Base-by-base conservation (phyloP, 139 green algal species). In the Tetradesmus lagerheimii region DNA sequence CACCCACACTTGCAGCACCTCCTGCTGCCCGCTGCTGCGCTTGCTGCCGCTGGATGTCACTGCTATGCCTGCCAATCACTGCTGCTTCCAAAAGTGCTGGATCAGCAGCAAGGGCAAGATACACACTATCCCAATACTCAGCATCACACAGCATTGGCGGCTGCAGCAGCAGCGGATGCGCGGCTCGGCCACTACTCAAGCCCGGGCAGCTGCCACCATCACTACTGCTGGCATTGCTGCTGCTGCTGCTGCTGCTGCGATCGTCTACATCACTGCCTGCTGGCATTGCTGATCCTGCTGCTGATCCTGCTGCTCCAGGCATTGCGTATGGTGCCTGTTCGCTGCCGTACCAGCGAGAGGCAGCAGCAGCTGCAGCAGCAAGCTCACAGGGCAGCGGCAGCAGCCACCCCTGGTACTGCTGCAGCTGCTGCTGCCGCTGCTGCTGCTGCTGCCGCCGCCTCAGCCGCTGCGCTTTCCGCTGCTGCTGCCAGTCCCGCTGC, bases 71-170 rank as follows among this genome's bases (percentile, higher is more conserved):
- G 79, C 79, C 79, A 2, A 38, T 29, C 12, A 84, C 18, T 12
- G 50, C 79, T 37, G 39, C 18, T 64, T 84, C 79, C 25, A 84
- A 5, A 39, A 84, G 38, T 12, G 3, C 25, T 9, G 79, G 27
- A 84, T 84, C 79, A 62, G 39, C 39, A n/a, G 39, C 23, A 8
- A 84, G 39, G 38, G 79, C 79, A 37, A 45, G 2, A 39, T 84
- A 84, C 37, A 84, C 29, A 38, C 38, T 34, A 25, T 84, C 79
- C 79, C 79, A 84, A 27, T 84, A 84, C n/a, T 25, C 79, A 27
- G 79, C 23, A 67, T 84, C 79, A 34, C 43, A 23, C 79, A 84
- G 39, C 39, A 84, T 66, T 8, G 39, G 39, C 9, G 79, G 79
- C 39, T 84, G 79, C 29, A 62, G 37, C 43, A 47, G 27, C 15